Percentiles rank a stretch among this genome's conserved stretches.
phyloP scores from a whole-genome alignment of 2,329 filamentous ascomycete species.

The Pseudonectria foliicola region DNA sequence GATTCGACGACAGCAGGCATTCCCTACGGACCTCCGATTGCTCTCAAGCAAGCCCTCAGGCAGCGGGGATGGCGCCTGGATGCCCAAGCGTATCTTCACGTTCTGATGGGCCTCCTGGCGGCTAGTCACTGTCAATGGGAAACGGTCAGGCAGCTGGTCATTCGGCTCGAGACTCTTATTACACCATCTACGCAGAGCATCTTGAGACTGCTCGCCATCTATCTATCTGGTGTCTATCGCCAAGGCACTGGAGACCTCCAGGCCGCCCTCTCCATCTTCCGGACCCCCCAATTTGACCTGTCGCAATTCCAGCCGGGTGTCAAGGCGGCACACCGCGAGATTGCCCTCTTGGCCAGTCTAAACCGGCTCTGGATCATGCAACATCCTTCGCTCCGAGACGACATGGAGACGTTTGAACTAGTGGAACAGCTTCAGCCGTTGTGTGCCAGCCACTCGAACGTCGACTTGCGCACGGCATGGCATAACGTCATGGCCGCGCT shows the following conservation, averaged over 20 bases:
- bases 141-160: constrained; percentile 51
- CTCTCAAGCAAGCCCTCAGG: constrained; percentile 50
- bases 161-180: constrained; percentile 42
- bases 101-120: constrained; percentile 63
- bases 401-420: constrained; percentile 51
- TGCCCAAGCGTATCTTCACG: constrained; percentile 60
- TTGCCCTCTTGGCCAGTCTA: constrained; percentile 58
- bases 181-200: constrained; percentile 34
- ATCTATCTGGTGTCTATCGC: constrained; percentile 67
- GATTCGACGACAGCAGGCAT: constrained; percentile 28
- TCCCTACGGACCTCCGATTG: constrained; percentile 36
- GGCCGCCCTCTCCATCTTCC: constrained; percentile 61
- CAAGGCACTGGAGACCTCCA: constrained; percentile 71
- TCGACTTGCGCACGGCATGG: constrained; percentile 71
- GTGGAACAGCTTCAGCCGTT: constrained; percentile 60
- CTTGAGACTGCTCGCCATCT: constrained; percentile 48
- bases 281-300: constrained; percentile 48
- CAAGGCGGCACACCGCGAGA: constrained; percentile 51
- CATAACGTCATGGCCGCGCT: constrained; percentile 67
- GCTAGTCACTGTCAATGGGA: constrained; percentile 66
- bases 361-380: constrained; percentile 70
- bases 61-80: constrained; percentile 58
- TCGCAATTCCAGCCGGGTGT: constrained; percentile 30
- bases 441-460: constrained; percentile 63
- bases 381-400: constrained; percentile 48